Evolutionary conservation across 2,329 filamentous ascomycete genomes (phyloP).

Genomic region (Leptodontidium sp.): DNA sequence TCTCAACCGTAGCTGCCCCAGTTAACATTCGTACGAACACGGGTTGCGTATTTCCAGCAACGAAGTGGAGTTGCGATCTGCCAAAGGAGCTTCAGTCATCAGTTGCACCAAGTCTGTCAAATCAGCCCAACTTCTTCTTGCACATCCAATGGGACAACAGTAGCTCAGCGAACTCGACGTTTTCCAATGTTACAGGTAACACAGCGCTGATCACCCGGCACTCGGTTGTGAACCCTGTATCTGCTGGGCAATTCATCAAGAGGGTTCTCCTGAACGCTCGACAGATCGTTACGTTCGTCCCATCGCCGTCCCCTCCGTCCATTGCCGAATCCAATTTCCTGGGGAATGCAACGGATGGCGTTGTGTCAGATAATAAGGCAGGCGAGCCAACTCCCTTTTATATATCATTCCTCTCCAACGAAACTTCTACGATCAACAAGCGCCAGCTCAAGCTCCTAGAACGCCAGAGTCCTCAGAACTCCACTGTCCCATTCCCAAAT

Average conservation of each 20-base stretch:
- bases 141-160: slow-evolving; percentile 78
- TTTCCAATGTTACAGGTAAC: slow-evolving; percentile 49
- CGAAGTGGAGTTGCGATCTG: slow-evolving; percentile 86
- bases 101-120: slow-evolving; percentile 67
- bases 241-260: slow-evolving; percentile 46
- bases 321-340: slow-evolving; percentile 78
- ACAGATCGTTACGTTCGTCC: slow-evolving; percentile 50
- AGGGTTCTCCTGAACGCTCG: slow-evolving; percentile 43
- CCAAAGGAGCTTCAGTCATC: slow-evolving; percentile 78
- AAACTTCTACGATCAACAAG: slow-evolving; percentile 45
- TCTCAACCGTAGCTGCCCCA: slow-evolving; percentile 79
- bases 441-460: slow-evolving; percentile 29
- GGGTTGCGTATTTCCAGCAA: slow-evolving; percentile 75
- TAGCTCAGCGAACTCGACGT: slow-evolving; percentile 53
- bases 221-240: slow-evolving; percentile 44
- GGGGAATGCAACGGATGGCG: slow-evolving; percentile 84
- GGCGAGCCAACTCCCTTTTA: slow-evolving; percentile 92
- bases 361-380: slow-evolving; percentile 71
- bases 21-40: slow-evolving; percentile 69
- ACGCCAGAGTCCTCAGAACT: slow-evolving; percentile 30
- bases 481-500: slow-evolving; percentile 47
- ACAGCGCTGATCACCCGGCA: slow-evolving; percentile 37
- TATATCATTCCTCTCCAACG: slow-evolving; percentile 72
- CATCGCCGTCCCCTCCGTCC: slow-evolving; percentile 56
- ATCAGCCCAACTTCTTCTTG: slow-evolving; percentile 81